Percentiles rank a stretch among this genome's conserved stretches.
phyloP scores from a whole-genome alignment of 2,329 filamentous ascomycete genomes.

The Sarocladium strictum region DNA sequence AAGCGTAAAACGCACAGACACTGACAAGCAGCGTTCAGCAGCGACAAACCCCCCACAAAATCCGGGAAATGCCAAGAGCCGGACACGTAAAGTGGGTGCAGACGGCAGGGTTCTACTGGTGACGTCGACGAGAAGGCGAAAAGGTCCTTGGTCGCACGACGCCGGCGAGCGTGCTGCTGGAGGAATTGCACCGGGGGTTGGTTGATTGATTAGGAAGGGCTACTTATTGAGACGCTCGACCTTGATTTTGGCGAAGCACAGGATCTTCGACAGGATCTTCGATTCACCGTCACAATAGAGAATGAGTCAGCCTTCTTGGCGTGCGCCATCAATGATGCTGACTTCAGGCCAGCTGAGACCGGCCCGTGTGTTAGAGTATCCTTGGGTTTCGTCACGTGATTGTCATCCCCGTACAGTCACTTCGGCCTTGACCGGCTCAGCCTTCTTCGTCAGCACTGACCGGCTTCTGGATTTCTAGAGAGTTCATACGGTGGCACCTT shows the following conservation, averaged over 20 bases:
- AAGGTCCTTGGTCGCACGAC: neutral
- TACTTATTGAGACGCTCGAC: too few relatives aligned
- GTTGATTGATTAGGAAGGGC: too few relatives aligned
- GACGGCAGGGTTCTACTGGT: too few relatives aligned
- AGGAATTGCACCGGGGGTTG: too few relatives aligned
- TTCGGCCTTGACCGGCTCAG: too few relatives aligned
- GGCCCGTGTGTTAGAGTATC: neutral
- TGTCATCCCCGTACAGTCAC: neutral
- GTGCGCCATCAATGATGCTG: neutral
- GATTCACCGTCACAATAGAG: neutral
- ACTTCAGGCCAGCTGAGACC: neutral
- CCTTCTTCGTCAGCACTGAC: too few relatives aligned
- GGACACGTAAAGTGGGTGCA: constrained; percentile 3
- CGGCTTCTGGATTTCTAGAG: too few relatives aligned
- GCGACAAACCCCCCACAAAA: neutral
- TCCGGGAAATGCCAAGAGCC: neutral
- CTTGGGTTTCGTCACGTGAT: neutral
- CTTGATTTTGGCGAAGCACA: too few relatives aligned
- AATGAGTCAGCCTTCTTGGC: neutral
- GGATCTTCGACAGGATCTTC: too few relatives aligned
- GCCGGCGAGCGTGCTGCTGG: too few relatives aligned
- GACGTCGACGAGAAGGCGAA: neutral
- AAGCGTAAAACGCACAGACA: neutral
- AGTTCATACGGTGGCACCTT: too few relatives aligned
- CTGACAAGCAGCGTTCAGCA: neutral